Conservation (phyloP, 352 stramenopile species). For the Phytopythium mirpurense region DNA sequence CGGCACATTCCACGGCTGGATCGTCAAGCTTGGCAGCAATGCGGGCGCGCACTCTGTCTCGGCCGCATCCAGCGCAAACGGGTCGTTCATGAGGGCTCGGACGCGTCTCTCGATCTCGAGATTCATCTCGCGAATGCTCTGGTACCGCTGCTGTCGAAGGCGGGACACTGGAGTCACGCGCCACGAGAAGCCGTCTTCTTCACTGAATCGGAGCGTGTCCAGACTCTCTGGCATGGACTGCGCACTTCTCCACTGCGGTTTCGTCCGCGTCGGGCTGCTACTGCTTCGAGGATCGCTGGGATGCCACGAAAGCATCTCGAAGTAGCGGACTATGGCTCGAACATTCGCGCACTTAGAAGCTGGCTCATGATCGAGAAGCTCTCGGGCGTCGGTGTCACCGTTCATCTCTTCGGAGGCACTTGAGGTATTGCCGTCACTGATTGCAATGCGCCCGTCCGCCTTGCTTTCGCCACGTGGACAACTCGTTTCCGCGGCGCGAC, state of each 20-base stretch:
- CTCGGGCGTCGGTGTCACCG: not conserved
- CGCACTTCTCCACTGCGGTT: not conserved
- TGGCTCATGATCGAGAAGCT: not conserved
- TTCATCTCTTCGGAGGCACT: not conserved
- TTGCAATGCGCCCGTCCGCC: too few species aligned
- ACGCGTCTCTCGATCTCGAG: not conserved
- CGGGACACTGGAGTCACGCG: not conserved
- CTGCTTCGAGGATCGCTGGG: not conserved
- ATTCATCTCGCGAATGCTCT: conserved; percentile 1
- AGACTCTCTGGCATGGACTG: not conserved
- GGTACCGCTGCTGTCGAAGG: not conserved
- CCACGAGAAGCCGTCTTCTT: not conserved
- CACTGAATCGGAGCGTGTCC: not conserved
- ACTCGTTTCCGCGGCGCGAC: too few species aligned
- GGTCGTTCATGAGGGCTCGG: conserved; percentile 1
- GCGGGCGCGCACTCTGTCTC: not conserved
- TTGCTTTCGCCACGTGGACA: too few species aligned
- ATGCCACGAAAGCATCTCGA: not conserved
- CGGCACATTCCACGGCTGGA: not conserved
- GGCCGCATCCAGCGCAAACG: not conserved
- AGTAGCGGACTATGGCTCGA: not conserved
- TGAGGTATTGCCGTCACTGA: too few species aligned
- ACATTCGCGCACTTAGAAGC: not conserved
- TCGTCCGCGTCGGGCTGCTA: not conserved
- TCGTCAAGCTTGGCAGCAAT: not conserved